Evolutionary conservation across 306 rosid genomes (phyloP).

Genomic region (Fragaria iinumae): DNA sequence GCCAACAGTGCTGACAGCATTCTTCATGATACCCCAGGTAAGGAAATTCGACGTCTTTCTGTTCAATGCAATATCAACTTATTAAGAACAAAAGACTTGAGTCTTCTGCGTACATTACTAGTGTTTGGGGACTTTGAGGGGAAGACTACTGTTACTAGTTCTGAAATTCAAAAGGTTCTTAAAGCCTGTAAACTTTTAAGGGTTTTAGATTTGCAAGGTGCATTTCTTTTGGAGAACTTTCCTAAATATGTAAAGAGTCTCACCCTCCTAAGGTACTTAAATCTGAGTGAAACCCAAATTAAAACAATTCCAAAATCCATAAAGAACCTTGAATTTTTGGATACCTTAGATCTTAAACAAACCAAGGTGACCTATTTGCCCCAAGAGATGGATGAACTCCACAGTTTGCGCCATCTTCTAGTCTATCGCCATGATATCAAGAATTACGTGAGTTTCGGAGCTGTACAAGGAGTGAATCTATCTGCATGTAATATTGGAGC

Average conservation of each 20-base stretch:
- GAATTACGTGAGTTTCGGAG: background rate
- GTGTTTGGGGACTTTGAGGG: too few relatives aligned
- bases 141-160: too few relatives aligned
- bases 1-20: background rate
- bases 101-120: too few relatives aligned
- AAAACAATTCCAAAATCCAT: background rate
- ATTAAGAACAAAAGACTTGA: too few relatives aligned
- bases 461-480: background rate
- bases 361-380: constrained; percentile 16
- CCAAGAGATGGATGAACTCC: background rate
- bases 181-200: background rate
- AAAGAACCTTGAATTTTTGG: background rate
- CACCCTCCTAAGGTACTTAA: background rate
- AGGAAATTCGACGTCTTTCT: constrained; percentile 4
- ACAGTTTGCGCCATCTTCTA: constrained; percentile 11
- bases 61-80: background rate
- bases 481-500: background rate
- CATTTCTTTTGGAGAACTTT: background rate
- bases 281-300: background rate
- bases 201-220: constrained; percentile 4
- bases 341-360: constrained; percentile 15
- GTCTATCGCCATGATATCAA: constrained; percentile 4
- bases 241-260: background rate
- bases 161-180: too few relatives aligned
- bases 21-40: background rate